A percentile compares a stretch with the other conserved stretches of the same genome.
These are phyloP conservation scores for Podaxis carcinomalis DNA, from an alignment of 768 basidiomycete genomes.

Conservation along the genomic window DNA sequence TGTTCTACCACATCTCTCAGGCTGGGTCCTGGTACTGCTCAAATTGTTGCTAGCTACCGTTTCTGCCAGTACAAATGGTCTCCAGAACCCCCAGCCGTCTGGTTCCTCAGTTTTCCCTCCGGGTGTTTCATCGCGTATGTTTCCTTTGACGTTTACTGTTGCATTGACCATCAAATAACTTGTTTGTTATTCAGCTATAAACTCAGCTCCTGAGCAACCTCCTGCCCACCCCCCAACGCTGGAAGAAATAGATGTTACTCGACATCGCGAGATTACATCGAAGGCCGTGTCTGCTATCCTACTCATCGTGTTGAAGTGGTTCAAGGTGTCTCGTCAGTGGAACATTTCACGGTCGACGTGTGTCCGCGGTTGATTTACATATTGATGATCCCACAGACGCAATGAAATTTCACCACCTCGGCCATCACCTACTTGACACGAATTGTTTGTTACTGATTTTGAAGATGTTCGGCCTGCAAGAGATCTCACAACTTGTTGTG, in stretches of 20 bases:
- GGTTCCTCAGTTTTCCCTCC: constrained; percentile 71
- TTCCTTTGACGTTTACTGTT: not conserved
- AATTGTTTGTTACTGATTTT: constrained; percentile 91
- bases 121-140: constrained; percentile 60
- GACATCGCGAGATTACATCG: constrained; percentile 95
- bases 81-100: constrained; percentile 61
- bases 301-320: constrained; percentile 91
- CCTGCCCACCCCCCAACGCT: constrained; percentile 67
- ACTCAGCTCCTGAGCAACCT: constrained; percentile 56
- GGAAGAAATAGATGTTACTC: constrained; percentile 89
- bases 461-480: constrained; percentile 98
- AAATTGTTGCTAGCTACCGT: constrained; percentile 93
- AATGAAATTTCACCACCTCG: constrained; percentile 98
- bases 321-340: constrained; percentile 92
- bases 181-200: not conserved
- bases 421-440: constrained; percentile 92
- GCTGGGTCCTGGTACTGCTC: constrained; percentile 89
- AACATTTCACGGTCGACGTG: not conserved
- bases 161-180: not conserved
- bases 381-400: constrained; percentile 52
- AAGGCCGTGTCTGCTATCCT: constrained; percentile 97
- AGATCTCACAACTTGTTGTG: constrained; percentile 79
- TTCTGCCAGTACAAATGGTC: constrained; percentile 62
- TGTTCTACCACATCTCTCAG: constrained; percentile 78
- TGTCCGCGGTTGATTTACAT: not conserved